Base-by-base conservation (phyloP, 2,329 filamentous ascomycete species). In the Ophiostoma piceae region DNA sequence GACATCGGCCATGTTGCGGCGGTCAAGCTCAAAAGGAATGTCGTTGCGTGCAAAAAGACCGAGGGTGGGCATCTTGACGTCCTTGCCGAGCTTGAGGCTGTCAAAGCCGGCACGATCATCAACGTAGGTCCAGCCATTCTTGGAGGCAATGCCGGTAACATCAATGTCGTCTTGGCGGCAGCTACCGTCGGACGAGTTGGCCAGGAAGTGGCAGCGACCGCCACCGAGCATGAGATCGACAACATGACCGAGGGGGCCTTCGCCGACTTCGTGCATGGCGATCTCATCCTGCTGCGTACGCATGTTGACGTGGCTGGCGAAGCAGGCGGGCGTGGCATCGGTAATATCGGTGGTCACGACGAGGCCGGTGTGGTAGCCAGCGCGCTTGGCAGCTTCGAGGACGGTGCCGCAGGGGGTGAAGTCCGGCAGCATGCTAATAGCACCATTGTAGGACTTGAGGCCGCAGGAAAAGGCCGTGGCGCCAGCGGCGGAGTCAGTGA, bases 401-500 rank as follows among this genome's bases (percentile, higher is more conserved):
- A 89, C 92, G 22, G 94, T 97, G 8, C 94, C 95, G 78, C 95
- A 99, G 4, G 95, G 92, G 39, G 88, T 87, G 74, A 91, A 88
- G 79, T 96, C 90, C 0, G 94, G 94, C 19, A 96, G 84, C 69
- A 96, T 90, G 11, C 92, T 91, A 74, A 99, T 98, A 74, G 95
- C 95, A 66, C 93, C 93, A 77, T 99, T 99, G 82, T 99, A 99
- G 78, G 90, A 96, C 86, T 99, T 99, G 77, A 84, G 81, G 26
- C 88, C 94, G 76, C 95, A 99, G 2, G 92, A 93, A 79, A 99
- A 99, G 0, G 95, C 95, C 0, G 95, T 99, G 2, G 95, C 95
- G 51, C 95, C 95, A n/a, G 95, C 95, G 5, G 95, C 95, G 71
- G 92, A 96, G 79, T 99, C 95, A 1, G 95, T 99, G 68, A 99